These are phyloP conservation scores for Gossypium ekmanianum DNA, from an alignment of 345 rosid genomes.

Conservation along the genomic window DNA sequence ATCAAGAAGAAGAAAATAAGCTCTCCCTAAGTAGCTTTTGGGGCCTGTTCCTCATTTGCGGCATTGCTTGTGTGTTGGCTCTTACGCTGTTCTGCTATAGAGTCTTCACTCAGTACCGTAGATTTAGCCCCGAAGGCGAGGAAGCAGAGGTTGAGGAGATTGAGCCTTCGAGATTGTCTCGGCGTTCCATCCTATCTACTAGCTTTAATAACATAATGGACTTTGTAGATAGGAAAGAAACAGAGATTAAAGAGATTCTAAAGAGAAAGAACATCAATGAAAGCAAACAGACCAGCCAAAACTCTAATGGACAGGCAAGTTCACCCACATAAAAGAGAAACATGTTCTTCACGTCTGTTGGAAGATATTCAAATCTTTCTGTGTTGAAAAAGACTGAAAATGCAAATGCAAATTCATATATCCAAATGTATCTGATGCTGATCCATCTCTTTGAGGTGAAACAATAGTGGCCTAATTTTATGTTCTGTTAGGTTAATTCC, in stretches of 20 bases:
- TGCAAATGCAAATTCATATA: neutral
- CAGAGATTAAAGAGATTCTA: conserved; percentile 49
- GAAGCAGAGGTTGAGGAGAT: conserved; percentile 39
- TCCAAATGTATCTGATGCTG: neutral
- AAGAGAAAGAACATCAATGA: conserved; percentile 38
- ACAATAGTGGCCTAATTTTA: no score
- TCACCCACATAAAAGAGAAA: neutral
- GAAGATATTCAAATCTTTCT: neutral
- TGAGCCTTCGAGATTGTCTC: conserved; percentile 36
- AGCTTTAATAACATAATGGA: conserved; percentile 52
- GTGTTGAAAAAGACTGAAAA: neutral
- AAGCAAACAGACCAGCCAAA: conserved; percentile 33
- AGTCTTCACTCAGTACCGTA: conserved; percentile 53
- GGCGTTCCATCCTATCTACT: conserved; percentile 31
- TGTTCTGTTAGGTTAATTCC: no score
- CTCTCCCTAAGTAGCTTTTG: conserved; percentile 74
- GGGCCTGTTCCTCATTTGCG: conserved; percentile 86
- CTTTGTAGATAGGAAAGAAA: conserved; percentile 58
- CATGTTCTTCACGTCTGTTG: neutral
- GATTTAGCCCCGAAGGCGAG: conserved; percentile 42
- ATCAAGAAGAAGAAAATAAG: conserved; percentile 30
- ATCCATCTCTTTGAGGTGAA: no score
- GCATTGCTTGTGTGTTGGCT: conserved; percentile 53
- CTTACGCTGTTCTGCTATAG: conserved; percentile 51
- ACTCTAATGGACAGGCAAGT: conserved; percentile 28